These are phyloP conservation scores for Metschnikowia lachancei DNA, from an alignment of 805 yeast genomes.

Conservation along the genomic window DNA sequence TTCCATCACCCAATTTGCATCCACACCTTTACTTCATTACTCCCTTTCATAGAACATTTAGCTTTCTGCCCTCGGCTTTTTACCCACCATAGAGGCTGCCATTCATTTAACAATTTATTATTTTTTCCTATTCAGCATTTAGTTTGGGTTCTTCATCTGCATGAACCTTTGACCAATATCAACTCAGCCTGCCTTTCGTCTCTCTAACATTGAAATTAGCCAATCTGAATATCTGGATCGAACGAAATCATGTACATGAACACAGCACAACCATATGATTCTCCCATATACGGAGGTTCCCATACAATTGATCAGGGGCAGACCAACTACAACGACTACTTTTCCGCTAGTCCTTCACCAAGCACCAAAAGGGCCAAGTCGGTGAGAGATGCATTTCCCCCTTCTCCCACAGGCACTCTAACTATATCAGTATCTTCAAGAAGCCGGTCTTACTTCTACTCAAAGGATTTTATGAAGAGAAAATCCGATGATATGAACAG, in stretches of 20 bases:
- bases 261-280: not conserved
- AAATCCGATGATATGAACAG: not conserved
- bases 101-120: not conserved
- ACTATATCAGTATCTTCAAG: not conserved
- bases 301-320: not conserved
- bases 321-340: not conserved
- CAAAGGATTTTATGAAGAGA: not conserved
- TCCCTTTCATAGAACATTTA: not conserved
- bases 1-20: not conserved
- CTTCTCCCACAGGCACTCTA: conserved; percentile 1
- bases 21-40: not conserved
- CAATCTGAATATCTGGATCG: not conserved
- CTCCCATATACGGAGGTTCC: not conserved
- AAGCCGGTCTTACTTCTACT: conserved; percentile 1
- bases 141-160: not conserved
- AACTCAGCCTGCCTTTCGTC: not conserved
- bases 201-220: not conserved
- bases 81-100: conserved; percentile 5
- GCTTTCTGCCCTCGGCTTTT: conserved; percentile 7
- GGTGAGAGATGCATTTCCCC: conserved; percentile 15
- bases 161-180: not conserved
- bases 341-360: not conserved
- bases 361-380: conserved; percentile 15
- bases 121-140: not conserved
- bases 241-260: not conserved